These are phyloP conservation scores for Prinsepia uniflora DNA, from an alignment of 306 rosid genomes.

Conservation along the genomic window DNA sequence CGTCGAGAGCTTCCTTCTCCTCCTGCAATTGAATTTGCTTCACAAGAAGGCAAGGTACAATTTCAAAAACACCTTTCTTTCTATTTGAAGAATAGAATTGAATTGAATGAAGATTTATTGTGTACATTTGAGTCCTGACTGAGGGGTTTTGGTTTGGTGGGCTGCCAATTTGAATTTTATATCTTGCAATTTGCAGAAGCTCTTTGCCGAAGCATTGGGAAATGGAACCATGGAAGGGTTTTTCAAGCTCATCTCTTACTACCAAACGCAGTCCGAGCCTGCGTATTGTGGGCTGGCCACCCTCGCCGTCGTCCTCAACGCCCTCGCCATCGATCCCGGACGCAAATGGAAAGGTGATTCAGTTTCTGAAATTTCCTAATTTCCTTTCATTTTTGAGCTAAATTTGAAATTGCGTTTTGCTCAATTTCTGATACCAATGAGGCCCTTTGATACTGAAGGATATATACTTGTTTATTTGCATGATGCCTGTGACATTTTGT, in stretches of 20 bases:
- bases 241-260: constrained; percentile 78
- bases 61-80: background rate
- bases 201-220: constrained; percentile 60
- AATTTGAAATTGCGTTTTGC: background rate
- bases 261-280: constrained; percentile 94
- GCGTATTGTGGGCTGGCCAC: constrained; percentile 83
- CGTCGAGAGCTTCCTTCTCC: constrained; percentile 68
- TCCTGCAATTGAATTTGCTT: constrained; percentile 65
- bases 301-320: constrained; percentile 78
- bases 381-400: background rate
- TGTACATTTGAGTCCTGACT: background rate
- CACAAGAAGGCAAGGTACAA: constrained; percentile 60
- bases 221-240: constrained; percentile 78
- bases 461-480: background rate
- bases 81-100: background rate
- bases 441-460: background rate
- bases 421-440: background rate
- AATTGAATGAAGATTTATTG: background rate
- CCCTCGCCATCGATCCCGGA: constrained; percentile 94
- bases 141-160: background rate
- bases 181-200: constrained; percentile 33
- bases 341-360: constrained; percentile 89
- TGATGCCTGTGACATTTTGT: constrained; percentile 3
- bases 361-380: background rate
- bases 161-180: background rate